Base-by-base conservation (phyloP, 2,329 filamentous ascomycete species). In the Ophiostoma ulmi region DNA sequence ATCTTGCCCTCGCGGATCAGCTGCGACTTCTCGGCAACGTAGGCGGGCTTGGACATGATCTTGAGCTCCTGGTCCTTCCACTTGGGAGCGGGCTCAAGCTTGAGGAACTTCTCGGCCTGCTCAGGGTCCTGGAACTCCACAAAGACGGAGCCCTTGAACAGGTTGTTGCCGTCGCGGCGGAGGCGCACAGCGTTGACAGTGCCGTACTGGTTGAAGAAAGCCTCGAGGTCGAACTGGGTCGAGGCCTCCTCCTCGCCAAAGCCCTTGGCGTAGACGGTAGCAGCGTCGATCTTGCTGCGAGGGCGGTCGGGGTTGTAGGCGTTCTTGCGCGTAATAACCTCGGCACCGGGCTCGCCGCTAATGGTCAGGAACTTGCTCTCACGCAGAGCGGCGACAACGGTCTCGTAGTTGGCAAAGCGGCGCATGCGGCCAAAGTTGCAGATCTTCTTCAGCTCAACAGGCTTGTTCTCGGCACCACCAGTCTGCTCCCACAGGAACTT, bases 111-210 rank as follows among this genome's bases (percentile, higher is more conserved):
- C 79, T 93, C 86, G 76, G 92, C 90, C 31, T 88, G 86, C 75
- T 96, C 92, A 77, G 93, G 90, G 68, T 87, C 87, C 73, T 87
- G 85, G 80, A 98, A 99, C 80, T 97, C 94, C 74, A 97, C 92
- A 78, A 97, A 98, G 72, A 97, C 92, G 75, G 93, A 97, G 75
- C 94, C 93, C 86, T 99, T 99, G 89, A 98, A 99, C 69, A 86
- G 82, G 76, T 88, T 89, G 72, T 89, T 83, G 63, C 86, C 84
- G 67, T 84, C 84, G 75, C 95, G 93, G 75, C 96, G 92, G 73
- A 99, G 90, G 77, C 94, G 94, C 73, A 99, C 90, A 66, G 90
- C 87, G 77, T 91, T 92, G 76, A 92, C 87, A 10, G 71, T 44
- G 66, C 94, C 94, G 78, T 89, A 94, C 72, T 90, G 86, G 70